Evolutionary conservation across 148 eudicot species (phyloP).

Genomic region (Heliamphora exappendiculata): DNA sequence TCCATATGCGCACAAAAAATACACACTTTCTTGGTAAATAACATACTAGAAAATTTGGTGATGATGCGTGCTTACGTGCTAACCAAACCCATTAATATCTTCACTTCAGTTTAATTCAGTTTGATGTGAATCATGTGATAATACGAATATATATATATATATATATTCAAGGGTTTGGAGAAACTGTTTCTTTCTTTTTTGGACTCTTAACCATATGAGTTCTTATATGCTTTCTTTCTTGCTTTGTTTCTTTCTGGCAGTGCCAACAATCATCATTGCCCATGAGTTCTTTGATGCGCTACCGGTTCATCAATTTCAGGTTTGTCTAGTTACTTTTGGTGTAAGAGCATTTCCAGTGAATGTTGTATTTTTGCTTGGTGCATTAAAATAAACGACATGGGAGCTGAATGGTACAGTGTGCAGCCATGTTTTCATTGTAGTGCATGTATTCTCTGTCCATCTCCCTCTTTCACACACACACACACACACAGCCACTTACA

Average conservation of each 20-base stretch:
- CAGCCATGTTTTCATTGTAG: background rate
- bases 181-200: background rate
- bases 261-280: conserved; percentile 77
- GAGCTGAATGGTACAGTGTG: background rate
- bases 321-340: conserved; percentile 18
- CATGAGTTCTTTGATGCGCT: conserved; percentile 94
- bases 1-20: background rate
- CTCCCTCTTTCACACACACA: background rate
- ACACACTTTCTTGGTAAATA: background rate
- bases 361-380: background rate
- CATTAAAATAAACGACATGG: background rate
- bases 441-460: background rate
- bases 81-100: background rate
- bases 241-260: conserved; percentile 33
- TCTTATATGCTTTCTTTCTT: background rate
- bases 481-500: too few relatives aligned
- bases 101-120: background rate
- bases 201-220: conserved; percentile 1
- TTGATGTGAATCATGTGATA: background rate
- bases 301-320: conserved; percentile 98
- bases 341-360: background rate
- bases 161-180: background rate
- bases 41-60: background rate
- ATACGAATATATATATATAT: background rate
- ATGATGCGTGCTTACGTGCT: background rate